Evolutionary conservation across 1,284 basidiomycete species (phyloP).

Genomic region (Irpex rosettiformis): DNA sequence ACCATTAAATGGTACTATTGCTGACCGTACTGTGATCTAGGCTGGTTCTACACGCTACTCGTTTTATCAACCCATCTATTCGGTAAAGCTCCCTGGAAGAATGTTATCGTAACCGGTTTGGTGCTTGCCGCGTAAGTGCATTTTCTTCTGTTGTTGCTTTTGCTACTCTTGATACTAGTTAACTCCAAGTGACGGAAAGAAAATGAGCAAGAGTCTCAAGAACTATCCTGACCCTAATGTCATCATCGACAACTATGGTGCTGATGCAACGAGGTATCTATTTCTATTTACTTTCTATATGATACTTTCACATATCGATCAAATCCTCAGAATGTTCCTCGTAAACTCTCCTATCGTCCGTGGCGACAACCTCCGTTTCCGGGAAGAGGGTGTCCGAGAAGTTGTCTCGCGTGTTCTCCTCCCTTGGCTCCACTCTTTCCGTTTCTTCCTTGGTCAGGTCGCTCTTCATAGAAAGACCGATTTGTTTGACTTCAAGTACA

Average conservation of each 20-base stretch:
- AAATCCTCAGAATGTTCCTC: conserved; percentile 78
- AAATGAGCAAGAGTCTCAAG: conserved; percentile 98
- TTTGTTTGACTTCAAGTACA: conserved; percentile 82
- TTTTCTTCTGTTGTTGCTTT: conserved; percentile 1
- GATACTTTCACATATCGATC: not conserved
- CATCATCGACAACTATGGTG: conserved; percentile 91
- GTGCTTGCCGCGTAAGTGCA: conserved; percentile 84
- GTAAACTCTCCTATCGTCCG: conserved; percentile 99
- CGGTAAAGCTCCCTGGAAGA: conserved; percentile 95
- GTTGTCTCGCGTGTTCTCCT: conserved; percentile 93
- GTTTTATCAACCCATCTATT: conserved; percentile 96
- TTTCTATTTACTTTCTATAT: not conserved
- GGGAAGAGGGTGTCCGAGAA: conserved; percentile 97
- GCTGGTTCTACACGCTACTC: conserved; percentile 99
- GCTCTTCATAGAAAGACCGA: conserved; percentile 84
- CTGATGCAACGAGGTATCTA: conserved; percentile 86
- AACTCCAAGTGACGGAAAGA: conserved; percentile 88
- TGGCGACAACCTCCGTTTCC: conserved; percentile 96
- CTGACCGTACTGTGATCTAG: not conserved
- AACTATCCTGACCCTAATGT: conserved; percentile 98
- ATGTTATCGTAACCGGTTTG: conserved; percentile 94
- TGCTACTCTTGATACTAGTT: conserved; percentile 6
- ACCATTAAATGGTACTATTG: not conserved
- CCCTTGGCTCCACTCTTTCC: conserved; percentile 99
- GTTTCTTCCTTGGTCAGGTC: conserved; percentile 98